These are phyloP conservation scores for Colletotrichum cereale DNA, from an alignment of 2,329 filamentous ascomycete species.

Conservation along the genomic window DNA sequence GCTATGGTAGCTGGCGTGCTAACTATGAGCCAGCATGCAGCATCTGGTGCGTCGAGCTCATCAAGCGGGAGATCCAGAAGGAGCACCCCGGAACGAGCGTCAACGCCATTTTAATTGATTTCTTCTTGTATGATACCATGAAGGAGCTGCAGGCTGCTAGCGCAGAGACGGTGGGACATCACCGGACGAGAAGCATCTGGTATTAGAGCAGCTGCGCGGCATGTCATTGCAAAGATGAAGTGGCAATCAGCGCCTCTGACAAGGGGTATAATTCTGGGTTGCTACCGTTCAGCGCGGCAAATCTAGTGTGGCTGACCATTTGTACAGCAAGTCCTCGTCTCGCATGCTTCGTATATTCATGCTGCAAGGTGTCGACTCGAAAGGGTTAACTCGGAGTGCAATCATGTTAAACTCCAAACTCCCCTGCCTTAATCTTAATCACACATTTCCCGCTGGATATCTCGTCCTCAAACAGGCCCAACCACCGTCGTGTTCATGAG, in stretches of 20 bases:
- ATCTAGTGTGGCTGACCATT: background rate
- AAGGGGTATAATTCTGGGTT: slow-evolving; percentile 20
- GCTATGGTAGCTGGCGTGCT: background rate
- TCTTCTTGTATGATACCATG: slow-evolving; percentile 95
- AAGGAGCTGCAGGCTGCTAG: slow-evolving; percentile 81
- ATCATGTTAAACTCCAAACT: slow-evolving; percentile 25
- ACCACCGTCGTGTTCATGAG: slow-evolving; percentile 65
- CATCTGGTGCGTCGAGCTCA: slow-evolving; percentile 95
- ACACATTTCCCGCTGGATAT: background rate
- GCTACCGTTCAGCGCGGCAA: background rate
- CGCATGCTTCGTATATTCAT: slow-evolving; percentile 14
- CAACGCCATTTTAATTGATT: slow-evolving; percentile 96
- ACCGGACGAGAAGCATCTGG: slow-evolving; percentile 94
- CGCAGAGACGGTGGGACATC: slow-evolving; percentile 78
- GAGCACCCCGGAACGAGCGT: slow-evolving; percentile 77
- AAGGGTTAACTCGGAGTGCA: background rate
- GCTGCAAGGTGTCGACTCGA: background rate
- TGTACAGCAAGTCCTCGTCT: slow-evolving; percentile 12
- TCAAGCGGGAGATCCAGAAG: slow-evolving; percentile 82
- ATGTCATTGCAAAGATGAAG: background rate
- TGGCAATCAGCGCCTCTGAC: background rate
- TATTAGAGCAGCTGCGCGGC: slow-evolving; percentile 66
- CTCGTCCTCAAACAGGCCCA: slow-evolving; percentile 45
- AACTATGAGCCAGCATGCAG: slow-evolving; percentile 73
- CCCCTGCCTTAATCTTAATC: slow-evolving; percentile 1